Conservation (phyloP, 176 grass and related monocot species). For the Rhipidocladum racemiflorum region DNA sequence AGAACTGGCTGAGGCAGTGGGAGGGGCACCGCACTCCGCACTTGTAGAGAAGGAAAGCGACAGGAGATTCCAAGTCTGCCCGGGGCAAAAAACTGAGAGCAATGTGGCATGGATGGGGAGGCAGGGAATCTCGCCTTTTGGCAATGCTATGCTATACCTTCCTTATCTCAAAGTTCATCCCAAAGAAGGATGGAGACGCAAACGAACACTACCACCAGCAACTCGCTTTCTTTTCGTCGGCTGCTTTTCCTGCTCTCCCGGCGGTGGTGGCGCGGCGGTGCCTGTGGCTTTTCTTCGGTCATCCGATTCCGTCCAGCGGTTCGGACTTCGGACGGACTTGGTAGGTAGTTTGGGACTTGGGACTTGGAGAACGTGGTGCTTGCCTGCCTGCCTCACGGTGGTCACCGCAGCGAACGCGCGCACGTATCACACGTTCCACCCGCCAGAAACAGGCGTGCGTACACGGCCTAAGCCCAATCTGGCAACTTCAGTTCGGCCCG, state of each 20-base stretch:
- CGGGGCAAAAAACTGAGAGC: not conserved
- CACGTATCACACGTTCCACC: too few relatives aligned
- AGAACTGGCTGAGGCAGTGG: not conserved
- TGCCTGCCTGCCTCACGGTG: too few relatives aligned
- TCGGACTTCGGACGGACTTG: too few relatives aligned
- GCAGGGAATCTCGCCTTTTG: conserved; percentile 21
- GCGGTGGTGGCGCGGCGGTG: not conserved
- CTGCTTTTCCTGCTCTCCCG: not conserved
- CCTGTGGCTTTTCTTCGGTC: not conserved
- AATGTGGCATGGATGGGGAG: not conserved
- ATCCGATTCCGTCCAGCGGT: not conserved
- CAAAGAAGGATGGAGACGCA: conserved; percentile 23
- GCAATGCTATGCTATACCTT: conserved; percentile 22
- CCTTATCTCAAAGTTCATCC: conserved; percentile 38
- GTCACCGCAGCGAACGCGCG: too few relatives aligned
- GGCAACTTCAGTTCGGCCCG: too few relatives aligned
- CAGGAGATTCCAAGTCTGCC: conserved; percentile 37
- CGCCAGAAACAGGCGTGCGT: too few relatives aligned
- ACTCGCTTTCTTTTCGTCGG: not conserved
- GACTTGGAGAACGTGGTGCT: too few relatives aligned
- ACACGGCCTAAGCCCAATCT: too few relatives aligned
- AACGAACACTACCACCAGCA: not conserved
- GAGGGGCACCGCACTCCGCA: not conserved
- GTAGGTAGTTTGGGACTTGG: too few relatives aligned
- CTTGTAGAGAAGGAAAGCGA: conserved; percentile 28